Conservation (phyloP, 768 basidiomycete species). For the Sistotremastrum niveocremeum region DNA sequence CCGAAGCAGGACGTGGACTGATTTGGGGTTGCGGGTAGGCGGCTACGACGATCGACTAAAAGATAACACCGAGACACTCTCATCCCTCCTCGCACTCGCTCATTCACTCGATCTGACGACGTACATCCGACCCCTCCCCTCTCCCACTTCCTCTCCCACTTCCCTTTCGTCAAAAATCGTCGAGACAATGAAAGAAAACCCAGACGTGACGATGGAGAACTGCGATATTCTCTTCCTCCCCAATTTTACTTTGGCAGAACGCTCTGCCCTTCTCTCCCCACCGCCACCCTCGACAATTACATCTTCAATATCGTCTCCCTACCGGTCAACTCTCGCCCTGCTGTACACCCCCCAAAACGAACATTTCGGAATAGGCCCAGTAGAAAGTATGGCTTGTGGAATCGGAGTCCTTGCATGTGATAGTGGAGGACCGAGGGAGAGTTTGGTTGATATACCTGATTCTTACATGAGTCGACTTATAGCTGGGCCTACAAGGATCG, state of each 20-base stretch:
- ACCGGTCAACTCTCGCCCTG: conserved; percentile 49
- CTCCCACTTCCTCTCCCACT: conserved; percentile 16
- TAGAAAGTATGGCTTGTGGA: conserved; percentile 89
- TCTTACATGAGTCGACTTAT: not conserved
- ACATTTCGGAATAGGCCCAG: conserved; percentile 93
- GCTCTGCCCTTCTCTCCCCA: no score
- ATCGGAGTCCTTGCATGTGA: conserved; percentile 81
- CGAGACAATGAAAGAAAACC: no score
- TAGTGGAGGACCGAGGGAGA: conserved; percentile 86
- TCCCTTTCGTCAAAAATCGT: conserved; percentile 30
- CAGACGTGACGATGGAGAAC: conserved; percentile 19
- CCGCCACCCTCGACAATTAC: no score
- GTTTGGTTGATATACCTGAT: conserved; percentile 33
- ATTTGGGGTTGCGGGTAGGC: conserved; percentile 28
- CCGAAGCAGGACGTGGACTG: not conserved
- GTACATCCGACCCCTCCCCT: conserved; percentile 34
- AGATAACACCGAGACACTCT: conserved; percentile 70
- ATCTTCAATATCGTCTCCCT: no score
- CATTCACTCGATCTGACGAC: conserved; percentile 43
- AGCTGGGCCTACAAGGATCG: not conserved
- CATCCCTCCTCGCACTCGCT: conserved; percentile 39
- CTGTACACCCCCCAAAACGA: conserved; percentile 93
- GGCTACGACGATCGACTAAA: conserved; percentile 82
- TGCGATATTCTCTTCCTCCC: conserved; percentile 78
- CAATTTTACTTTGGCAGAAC: conserved; percentile 59